Evolutionary conservation across 2,329 filamentous ascomycete genomes (phyloP), one percentile per base, ranked within the genome.

Genomic region (Aspergillus pseudotamarii): DNA sequence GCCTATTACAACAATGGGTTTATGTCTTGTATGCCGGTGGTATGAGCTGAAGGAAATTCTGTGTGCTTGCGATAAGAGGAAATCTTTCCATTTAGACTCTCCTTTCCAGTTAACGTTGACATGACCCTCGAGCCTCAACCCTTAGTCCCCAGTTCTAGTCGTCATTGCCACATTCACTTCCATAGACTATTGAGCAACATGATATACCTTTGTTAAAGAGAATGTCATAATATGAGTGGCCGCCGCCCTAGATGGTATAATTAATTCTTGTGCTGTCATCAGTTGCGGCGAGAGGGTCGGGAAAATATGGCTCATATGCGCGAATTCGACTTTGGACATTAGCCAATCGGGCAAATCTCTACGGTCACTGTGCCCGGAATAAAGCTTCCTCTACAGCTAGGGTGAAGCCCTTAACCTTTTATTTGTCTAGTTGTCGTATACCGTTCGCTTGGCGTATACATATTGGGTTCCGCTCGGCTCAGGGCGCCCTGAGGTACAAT

Each of bases 241-340:
- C 32, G 32, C 11, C 8, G 11, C 11, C 32, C 32, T 1, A 34
- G 32, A 14, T 41, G 10, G 38, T 11, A 21, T 16, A 23, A 14
- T 16, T 11, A 28, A 26, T 28, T 1, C 11, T 6, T 9, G 26
- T 19, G 21, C 23, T 48, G n/a, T 48, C 5, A 46, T 48, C 6
- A 0, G 12, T 16, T 28, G 12, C 2, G 23, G 23, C 2, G 28
- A 23, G 0, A 12, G 6, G 16, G 6, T 28, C 0, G 10, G 10
- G 12, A 48, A 48, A 16, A 48, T 36, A 36, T 36, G 11, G 11
- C 11, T 36, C 45, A 21, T 5, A 50, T 23, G 23, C 45, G 23
- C 45, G 26, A 50, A 8, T 28, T 28, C 11, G 19, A 50, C 6
- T 6, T 1, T n/a, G 3, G 19, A 4, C 9, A 10, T 5, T 43